phyloP scores from a whole-genome alignment of 495 filamentous ascomycete genomes.

The Lindgomyces ingoldianus region DNA sequence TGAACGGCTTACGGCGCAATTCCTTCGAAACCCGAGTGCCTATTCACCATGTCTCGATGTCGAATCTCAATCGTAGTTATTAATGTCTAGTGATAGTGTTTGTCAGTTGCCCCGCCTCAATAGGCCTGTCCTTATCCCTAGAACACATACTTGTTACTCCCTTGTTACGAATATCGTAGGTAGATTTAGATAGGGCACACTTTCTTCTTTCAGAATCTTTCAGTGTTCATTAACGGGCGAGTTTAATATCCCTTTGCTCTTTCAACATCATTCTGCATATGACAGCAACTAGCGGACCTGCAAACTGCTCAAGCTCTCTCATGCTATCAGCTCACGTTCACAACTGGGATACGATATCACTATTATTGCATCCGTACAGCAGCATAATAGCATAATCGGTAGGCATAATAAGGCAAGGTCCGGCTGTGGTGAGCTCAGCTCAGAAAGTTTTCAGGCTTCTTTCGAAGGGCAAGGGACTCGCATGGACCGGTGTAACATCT shows the following conservation, averaged over 20 bases:
- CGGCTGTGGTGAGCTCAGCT: neutral
- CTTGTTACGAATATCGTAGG: too few species aligned
- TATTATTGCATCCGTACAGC: too few species aligned
- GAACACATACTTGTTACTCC: neutral
- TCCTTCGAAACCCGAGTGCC: constrained; percentile 22
- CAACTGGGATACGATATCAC: too few species aligned
- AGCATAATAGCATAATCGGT: too few species aligned
- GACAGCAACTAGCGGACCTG: too few species aligned
- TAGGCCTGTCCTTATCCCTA: neutral
- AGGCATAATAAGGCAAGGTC: neutral
- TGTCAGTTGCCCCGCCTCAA: neutral
- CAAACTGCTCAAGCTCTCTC: too few species aligned
- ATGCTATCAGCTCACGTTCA: too few species aligned
- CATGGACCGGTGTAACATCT: neutral
- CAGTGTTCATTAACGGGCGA: too few species aligned
- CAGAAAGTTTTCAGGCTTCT: neutral
- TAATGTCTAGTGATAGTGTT: neutral
- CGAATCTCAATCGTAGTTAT: constrained; percentile 7
- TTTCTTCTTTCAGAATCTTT: too few species aligned
- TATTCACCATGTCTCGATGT: constrained; percentile 10
- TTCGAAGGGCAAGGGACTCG: neutral
- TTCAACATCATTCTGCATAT: too few species aligned
- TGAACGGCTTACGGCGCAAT: constrained; percentile 23
- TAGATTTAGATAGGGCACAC: too few species aligned
- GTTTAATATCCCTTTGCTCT: too few species aligned